phyloP scores from a whole-genome alignment of 106 monocot species.

The Iris macrosiphon region DNA sequence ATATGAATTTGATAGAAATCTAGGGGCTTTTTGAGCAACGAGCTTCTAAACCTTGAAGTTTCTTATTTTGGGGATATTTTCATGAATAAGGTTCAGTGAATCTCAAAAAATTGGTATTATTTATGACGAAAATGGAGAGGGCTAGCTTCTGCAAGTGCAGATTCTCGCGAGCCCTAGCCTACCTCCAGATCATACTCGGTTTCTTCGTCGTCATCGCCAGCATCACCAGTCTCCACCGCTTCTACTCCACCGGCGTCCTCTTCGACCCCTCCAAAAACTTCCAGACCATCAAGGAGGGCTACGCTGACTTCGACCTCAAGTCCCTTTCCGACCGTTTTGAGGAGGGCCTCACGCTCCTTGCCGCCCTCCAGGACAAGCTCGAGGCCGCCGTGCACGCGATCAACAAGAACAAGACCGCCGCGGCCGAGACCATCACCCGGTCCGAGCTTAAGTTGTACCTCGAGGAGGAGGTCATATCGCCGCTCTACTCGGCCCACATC shows the following conservation, averaged over 20 bases:
- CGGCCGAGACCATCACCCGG: slow-evolving; percentile 20
- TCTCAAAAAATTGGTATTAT: too few relatives aligned
- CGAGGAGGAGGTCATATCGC: slow-evolving; percentile 75
- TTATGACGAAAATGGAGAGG: slow-evolving; percentile 25
- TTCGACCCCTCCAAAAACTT: slow-evolving; percentile 14
- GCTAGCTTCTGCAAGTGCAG: slow-evolving; percentile 10
- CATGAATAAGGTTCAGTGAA: too few relatives aligned
- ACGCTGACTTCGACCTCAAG: slow-evolving; percentile 48
- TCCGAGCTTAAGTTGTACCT: slow-evolving; percentile 54
- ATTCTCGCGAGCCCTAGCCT: slow-evolving; percentile 27
- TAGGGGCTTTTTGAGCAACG: too few relatives aligned
- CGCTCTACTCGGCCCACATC: slow-evolving; percentile 71
- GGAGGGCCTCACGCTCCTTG: slow-evolving; percentile 41
- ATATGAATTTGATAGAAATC: too few relatives aligned
- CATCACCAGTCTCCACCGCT: slow-evolving; percentile 49
- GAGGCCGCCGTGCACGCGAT: slow-evolving; percentile 36
- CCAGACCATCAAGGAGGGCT: slow-evolving; percentile 23
- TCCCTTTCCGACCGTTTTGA: slow-evolving; percentile 63
- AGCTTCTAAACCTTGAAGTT: too few relatives aligned
- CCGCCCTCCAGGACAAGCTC: slow-evolving; percentile 65
- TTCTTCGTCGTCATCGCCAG: slow-evolving; percentile 40
- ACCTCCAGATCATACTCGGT: slow-evolving; percentile 50
- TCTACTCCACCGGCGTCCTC: slow-evolving; percentile 27
- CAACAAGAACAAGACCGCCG: slow-evolving; percentile 20
- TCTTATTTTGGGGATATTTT: too few relatives aligned